phyloP scores from a whole-genome alignment of 2,329 filamentous ascomycete genomes.

The Venturia nashicola region DNA sequence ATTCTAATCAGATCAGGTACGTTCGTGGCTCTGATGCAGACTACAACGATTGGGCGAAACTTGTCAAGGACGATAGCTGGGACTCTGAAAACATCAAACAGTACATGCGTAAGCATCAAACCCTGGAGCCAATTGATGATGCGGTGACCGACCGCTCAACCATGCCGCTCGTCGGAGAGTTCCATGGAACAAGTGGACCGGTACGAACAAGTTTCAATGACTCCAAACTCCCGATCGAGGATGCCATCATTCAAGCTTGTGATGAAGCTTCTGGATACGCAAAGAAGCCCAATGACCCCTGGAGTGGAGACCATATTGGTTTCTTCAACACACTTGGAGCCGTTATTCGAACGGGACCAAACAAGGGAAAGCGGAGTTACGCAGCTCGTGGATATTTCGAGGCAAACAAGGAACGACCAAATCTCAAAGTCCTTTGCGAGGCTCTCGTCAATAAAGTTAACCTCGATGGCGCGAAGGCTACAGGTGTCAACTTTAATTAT shows the following conservation, averaged over 20 bases:
- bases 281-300: slow-evolving; percentile 23
- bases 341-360: slow-evolving; percentile 13
- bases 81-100: slow-evolving; percentile 33
- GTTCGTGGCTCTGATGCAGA: slow-evolving; percentile 32
- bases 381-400: neutral
- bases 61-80: slow-evolving; percentile 30
- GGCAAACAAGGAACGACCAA: neutral
- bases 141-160: slow-evolving; percentile 17
- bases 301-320: slow-evolving; percentile 24
- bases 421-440: slow-evolving; percentile 33
- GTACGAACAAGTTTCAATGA: slow-evolving; percentile 24
- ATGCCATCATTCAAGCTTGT: slow-evolving; percentile 17
- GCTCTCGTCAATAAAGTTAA: slow-evolving; percentile 35
- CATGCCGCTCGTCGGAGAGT: slow-evolving; percentile 20
- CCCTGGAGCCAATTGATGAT: slow-evolving; percentile 20
- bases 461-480: slow-evolving; percentile 25
- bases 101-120: slow-evolving; percentile 30
- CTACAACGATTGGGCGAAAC: slow-evolving; percentile 34
- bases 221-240: slow-evolving; percentile 15
- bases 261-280: slow-evolving; percentile 17
- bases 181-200: slow-evolving; percentile 23
- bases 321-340: slow-evolving; percentile 21
- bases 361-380: slow-evolving; percentile 1
- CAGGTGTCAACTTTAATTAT: slow-evolving; percentile 3
- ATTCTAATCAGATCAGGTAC: slow-evolving; percentile 18